phyloP scores from a whole-genome alignment of 768 basidiomycete genomes.

The Sarcodon sp. region DNA sequence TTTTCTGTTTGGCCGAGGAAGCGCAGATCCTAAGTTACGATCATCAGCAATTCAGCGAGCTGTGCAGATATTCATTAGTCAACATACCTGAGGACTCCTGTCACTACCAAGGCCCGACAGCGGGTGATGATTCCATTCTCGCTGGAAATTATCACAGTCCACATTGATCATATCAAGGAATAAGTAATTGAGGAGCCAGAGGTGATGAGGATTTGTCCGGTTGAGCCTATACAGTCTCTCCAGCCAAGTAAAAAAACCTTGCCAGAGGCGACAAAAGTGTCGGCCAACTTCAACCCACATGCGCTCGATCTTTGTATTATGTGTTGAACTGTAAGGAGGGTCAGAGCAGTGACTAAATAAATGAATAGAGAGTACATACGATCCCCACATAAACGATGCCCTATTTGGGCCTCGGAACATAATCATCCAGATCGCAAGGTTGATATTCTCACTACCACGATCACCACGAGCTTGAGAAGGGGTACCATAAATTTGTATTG shows the following conservation, averaged over 20 bases:
- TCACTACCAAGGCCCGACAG: too few relatives aligned
- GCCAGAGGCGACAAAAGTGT: conserved; percentile 16
- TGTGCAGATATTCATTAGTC: too few relatives aligned
- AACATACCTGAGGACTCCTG: too few relatives aligned
- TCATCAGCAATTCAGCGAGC: too few relatives aligned
- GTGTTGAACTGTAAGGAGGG: conserved; percentile 9
- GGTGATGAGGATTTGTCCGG: conserved; percentile 8
- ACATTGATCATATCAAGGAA: too few relatives aligned
- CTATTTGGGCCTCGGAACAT: conserved; percentile 15
- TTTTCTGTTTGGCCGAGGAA: too few relatives aligned
- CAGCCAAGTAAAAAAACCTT: conserved; percentile 12
- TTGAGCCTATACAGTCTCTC: conserved; percentile 13
- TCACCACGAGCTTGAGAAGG: conserved; percentile 10
- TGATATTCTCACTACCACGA: conserved; percentile 21
- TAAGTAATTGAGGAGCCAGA: conserved; percentile 14
- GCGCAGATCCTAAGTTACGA: too few relatives aligned
- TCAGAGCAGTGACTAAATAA: background rate
- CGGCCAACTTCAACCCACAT: conserved; percentile 17
- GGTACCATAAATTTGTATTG: background rate
- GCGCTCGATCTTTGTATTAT: conserved; percentile 15
- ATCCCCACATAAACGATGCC: conserved; percentile 17
- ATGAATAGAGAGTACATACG: conserved; percentile 2
- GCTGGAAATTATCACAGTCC: too few relatives aligned
- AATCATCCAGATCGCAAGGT: conserved; percentile 23
- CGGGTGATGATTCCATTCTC: too few relatives aligned